Evolutionary conservation across 176 grass and related monocot species (phyloP), one percentile per base, ranked within the genome.

Genomic region (Ananas comosus): DNA sequence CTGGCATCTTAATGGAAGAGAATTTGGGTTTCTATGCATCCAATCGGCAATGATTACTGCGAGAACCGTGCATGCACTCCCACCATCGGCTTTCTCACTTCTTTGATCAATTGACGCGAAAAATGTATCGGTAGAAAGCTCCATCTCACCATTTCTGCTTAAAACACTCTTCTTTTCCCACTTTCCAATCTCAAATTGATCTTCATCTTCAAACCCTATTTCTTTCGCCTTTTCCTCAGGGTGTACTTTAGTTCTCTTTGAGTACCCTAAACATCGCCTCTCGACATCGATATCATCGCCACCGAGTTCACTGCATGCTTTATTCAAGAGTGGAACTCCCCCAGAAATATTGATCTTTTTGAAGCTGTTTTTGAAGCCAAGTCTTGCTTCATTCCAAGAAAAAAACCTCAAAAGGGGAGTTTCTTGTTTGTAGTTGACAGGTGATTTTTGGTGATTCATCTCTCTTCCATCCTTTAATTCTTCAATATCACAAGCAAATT

Each of bases 101-200:
- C 90, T 78, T 66, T 99, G 94, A 86, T 99, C 94, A 53, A 99
- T 90, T 25, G 94, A 92, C 67, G 94, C 94, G 71, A 99, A 86
- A 73, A 99, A 99, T 50, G 84, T 75, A 53, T 91, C 72, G 2
- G 94, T 80, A 11, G 78, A 77, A 29, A 99, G 87, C 82, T 87
- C 86, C 80, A 93, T 76, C 51, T 88, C 72, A 19, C 84, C 80
- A 69, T 92, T 89, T 64, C 94, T 82, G 74, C 89, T 92, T 25
- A 78, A 8, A 12, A 97, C 63, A 53, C 69, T 82, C 74, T 80
- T 97, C 12, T 1, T 77, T n/a, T 90, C 86, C 93, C 93, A 97
- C 24, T 78, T 87, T n/a, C 93, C 93, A 16, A 97, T 80, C 53
- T 85, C 79, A 58, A 97, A 97, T 67, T 12, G 50, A 23, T 83